Base-by-base conservation (phyloP, 805 yeast species). In the Candida krabiensis region DNA sequence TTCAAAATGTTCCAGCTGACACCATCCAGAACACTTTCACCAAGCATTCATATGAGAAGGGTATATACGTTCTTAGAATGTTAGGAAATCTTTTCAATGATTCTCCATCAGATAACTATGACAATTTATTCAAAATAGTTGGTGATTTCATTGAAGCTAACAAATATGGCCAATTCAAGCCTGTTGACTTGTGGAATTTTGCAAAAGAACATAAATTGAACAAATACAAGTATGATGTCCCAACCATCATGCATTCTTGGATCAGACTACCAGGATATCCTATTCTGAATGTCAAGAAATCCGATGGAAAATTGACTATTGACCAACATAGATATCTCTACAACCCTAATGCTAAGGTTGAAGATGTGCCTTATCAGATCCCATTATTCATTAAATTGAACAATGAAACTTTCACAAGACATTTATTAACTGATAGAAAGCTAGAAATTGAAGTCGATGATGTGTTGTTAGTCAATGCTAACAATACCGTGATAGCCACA, bases 201-300 rank as follows among this genome's bases (percentile, higher is more conserved):
- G 63, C 51, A 45, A 66, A 30, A 39, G 44, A 40, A 2, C 58
- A 57, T 35, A 26, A 43, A 18, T 39, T 46, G 21, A 63, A 64
- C 46, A 47, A 38, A 19, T 44, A 33, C 3, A 52, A 66, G 4
- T 52, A 67, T 30, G 81, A 79, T 49, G 49, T 79, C n/a, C 58
- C 70, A 16, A 62, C 71, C 0, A 75, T 80, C 36, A 63, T 73
- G 44, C 71, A 75, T 44, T 72, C 86, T 1, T 83, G 88, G 89
- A 60, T 73, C 2, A 69, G 76, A 50, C 58, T 70, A 11, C 69
- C 81, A 0, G 89, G 90, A 1, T 73, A 62, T 36, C 88, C 90
- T 4, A 54, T 76, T 2, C 50, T 83, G 5, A 49, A 56, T 3
- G 75, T 76, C 2, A 42, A 50, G 1, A 29, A 51, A 1, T 52